A percentile compares a stretch with the other conserved stretches of the same genome.
Evolutionary conservation across 1,284 basidiomycete species (phyloP).

Genomic region (Ustilago curta): DNA sequence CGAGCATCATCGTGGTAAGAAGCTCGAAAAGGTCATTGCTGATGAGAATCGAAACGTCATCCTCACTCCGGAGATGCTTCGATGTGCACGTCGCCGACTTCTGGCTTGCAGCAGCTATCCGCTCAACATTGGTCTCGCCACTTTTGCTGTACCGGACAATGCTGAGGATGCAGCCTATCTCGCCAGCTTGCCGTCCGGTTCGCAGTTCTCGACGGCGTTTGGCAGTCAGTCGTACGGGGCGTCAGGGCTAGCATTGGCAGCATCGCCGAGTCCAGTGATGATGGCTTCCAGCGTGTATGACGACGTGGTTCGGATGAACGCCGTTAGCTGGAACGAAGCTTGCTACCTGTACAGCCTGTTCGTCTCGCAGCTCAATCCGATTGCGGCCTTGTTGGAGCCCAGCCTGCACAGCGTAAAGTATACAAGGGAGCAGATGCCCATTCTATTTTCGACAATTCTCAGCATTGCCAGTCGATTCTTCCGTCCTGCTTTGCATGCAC

Average conservation of each 20-base stretch:
- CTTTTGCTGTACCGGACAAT: not conserved
- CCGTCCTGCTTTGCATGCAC: slow-evolving; percentile 76
- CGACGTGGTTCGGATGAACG: slow-evolving; percentile 32
- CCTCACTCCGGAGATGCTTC: slow-evolving; percentile 26
- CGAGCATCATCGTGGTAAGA: slow-evolving; percentile 51
- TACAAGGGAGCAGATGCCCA: slow-evolving; percentile 79
- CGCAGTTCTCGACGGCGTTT: not conserved
- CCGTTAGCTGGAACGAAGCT: slow-evolving; percentile 30
- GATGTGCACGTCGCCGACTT: slow-evolving; percentile 18
- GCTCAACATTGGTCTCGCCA: slow-evolving; percentile 24
- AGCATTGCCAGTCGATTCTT: slow-evolving; percentile 89
- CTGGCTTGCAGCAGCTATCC: slow-evolving; percentile 40
- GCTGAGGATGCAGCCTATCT: slow-evolving; percentile 8
- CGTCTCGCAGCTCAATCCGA: slow-evolving; percentile 47
- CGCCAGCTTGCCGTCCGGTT: not conserved
- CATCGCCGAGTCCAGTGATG: slow-evolving; percentile 4
- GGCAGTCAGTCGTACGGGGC: slow-evolving; percentile 1
- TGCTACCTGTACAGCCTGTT: slow-evolving; percentile 42
- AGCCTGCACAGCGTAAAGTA: slow-evolving; percentile 71
- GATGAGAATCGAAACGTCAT: slow-evolving; percentile 37
- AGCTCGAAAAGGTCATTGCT: slow-evolving; percentile 45
- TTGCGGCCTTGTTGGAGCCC: slow-evolving; percentile 67
- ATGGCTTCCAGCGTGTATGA: slow-evolving; percentile 36
- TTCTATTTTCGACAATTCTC: slow-evolving; percentile 83
- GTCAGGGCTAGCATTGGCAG: slow-evolving; percentile 3